Evolutionary conservation across 2,329 filamentous ascomycete genomes (phyloP).

Genomic region (Aureobasidium sp.): DNA sequence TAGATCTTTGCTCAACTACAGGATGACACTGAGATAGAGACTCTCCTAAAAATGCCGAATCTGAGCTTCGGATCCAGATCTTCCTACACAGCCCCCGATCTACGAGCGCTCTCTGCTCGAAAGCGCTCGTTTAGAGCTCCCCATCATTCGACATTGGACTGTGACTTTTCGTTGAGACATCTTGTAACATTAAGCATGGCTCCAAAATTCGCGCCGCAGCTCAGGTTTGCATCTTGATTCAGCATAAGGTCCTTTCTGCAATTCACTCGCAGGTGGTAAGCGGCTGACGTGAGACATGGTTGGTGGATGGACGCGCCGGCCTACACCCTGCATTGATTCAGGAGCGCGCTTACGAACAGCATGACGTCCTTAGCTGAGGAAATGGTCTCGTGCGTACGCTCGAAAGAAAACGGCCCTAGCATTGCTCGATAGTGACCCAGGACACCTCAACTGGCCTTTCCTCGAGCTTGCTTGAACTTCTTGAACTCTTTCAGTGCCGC

Average conservation of each 20-base stretch:
- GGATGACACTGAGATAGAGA: background rate
- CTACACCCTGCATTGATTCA: no score
- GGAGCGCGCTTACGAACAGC: background rate
- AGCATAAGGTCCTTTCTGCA: background rate
- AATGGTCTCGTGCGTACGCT: background rate
- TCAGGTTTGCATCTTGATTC: background rate
- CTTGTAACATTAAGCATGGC: background rate
- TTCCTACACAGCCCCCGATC: background rate
- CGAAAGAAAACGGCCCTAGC: background rate
- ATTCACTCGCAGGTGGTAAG: background rate
- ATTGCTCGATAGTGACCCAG: background rate
- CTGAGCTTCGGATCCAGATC: background rate
- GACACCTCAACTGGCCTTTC: background rate
- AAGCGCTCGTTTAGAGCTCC: background rate
- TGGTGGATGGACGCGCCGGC: background rate
- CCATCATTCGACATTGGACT: background rate
- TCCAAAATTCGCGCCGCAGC: background rate
- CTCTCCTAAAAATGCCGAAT: background rate
- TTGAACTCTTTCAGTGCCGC: constrained; percentile 72
- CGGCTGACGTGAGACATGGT: background rate
- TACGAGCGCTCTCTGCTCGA: background rate
- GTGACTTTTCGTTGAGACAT: background rate
- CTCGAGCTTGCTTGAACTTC: constrained; percentile 12
- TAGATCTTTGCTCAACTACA: no score
- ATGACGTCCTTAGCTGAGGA: background rate